These are phyloP conservation scores for Crithidia bombi DNA, from an alignment of 208 protist genomes.

Conservation along the genomic window DNA sequence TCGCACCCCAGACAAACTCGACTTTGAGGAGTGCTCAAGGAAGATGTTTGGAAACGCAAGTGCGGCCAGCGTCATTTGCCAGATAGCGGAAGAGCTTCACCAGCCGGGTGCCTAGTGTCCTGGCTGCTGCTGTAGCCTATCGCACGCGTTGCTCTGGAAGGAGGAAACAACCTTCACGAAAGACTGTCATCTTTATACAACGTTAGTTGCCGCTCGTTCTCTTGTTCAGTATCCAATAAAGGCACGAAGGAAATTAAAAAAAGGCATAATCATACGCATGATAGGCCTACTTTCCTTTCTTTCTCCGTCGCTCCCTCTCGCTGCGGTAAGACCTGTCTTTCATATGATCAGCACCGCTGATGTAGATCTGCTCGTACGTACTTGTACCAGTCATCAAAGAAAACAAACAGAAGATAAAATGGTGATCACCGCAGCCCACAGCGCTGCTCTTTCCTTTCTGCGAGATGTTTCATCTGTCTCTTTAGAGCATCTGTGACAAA, in stretches of 20 bases:
- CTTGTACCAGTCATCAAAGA: not conserved
- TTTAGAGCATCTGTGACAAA: not conserved
- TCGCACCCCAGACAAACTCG: conserved; percentile 11
- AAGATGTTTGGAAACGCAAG: conserved; percentile 52
- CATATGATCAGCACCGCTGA: not conserved
- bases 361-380: not conserved
- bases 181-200: no score
- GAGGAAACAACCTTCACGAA: no score
- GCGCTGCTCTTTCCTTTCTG: not conserved
- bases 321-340: not conserved
- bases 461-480: not conserved
- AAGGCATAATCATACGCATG: no score
- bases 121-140: no score
- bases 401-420: conserved; percentile 1
- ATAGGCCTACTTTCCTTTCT: not conserved
- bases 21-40: conserved; percentile 52
- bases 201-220: no score
- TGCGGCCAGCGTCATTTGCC: conserved; percentile 44
- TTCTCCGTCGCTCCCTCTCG: not conserved
- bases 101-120: not conserved
- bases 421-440: no score
- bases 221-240: no score
- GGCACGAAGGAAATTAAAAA: no score
- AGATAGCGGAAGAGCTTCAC: conserved; percentile 35
- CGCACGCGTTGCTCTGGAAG: no score